A percentile compares a stretch with the other conserved stretches of the same genome.
Conservation (phyloP, 2,329 filamentous ascomycete genomes). For the Juglanconis sp. region DNA sequence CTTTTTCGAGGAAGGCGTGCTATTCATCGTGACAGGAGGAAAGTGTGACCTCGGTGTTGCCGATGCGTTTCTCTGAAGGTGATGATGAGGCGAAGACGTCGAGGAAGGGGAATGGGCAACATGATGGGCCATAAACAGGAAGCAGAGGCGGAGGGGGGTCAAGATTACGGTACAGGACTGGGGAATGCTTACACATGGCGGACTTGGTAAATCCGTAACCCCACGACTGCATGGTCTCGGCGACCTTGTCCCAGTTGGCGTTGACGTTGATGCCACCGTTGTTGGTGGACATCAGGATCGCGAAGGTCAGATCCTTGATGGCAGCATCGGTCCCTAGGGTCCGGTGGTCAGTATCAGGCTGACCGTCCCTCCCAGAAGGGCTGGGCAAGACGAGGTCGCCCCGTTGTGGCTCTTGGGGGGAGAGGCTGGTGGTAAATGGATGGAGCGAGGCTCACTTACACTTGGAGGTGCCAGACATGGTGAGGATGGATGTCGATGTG, state of each 20-base stretch:
- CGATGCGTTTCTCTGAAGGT: neutral
- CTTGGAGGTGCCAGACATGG: neutral
- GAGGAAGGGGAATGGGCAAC: neutral
- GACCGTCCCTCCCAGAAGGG: neutral
- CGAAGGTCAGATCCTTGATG: conserved; percentile 14
- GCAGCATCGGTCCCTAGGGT: conserved; percentile 12
- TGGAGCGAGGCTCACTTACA: neutral
- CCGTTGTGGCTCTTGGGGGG: neutral
- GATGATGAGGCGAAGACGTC: no score
- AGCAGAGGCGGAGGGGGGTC: neutral
- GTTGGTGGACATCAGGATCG: conserved; percentile 12
- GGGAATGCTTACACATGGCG: conserved; percentile 16
- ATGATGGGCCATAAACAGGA: neutral
- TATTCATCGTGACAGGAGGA: no score
- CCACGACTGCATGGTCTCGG: conserved; percentile 10
- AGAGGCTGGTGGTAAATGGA: neutral
- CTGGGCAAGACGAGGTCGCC: neutral
- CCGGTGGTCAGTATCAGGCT: neutral
- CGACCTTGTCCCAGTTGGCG: conserved; percentile 9
- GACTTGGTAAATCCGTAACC: conserved; percentile 10
- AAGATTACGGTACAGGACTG: neutral
- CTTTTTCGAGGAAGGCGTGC: no score
- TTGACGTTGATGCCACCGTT: conserved; percentile 10
- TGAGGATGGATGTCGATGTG: neutral
- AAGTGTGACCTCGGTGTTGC: neutral